These are phyloP conservation scores for Cladosporium velox DNA, from an alignment of 2,329 filamentous ascomycete species.

Conservation along the genomic window DNA sequence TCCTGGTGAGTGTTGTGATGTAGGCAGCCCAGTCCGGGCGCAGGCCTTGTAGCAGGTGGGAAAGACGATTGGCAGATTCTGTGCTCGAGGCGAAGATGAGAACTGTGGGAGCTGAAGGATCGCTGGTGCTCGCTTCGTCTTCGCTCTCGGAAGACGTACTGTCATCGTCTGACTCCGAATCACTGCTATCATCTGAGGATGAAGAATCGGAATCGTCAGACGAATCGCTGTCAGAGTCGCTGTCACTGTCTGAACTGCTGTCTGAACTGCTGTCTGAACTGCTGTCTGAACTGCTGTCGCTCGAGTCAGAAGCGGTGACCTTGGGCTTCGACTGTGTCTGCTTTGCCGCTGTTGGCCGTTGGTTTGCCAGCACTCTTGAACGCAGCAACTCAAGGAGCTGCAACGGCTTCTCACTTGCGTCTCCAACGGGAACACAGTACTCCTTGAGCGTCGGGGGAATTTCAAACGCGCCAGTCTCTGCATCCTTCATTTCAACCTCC, in stretches of 20 bases:
- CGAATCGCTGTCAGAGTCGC: constrained; percentile 19
- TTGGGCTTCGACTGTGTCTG: constrained; percentile 8
- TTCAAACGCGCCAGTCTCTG: constrained; percentile 45
- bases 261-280: constrained; percentile 18
- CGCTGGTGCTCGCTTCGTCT: background rate
- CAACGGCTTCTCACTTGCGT: constrained; percentile 66
- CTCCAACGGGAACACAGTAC: constrained; percentile 51
- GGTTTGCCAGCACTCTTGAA: constrained; percentile 47
- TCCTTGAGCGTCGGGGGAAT: constrained; percentile 57
- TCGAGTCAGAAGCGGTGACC: constrained; percentile 25
- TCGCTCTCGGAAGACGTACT: background rate
- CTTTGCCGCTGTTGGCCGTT: constrained; percentile 1
- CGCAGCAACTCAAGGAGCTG: constrained; percentile 78
- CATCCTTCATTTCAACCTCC: constrained; percentile 26
- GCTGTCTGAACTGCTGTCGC: constrained; percentile 21
- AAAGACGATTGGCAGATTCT: constrained; percentile 82
- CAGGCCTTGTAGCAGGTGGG: constrained; percentile 64
- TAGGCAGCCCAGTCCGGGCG: constrained; percentile 32
- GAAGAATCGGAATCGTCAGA: constrained; percentile 20
- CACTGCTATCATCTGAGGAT: constrained; percentile 10
- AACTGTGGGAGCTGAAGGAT: constrained; percentile 44
- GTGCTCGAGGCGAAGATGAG: constrained; percentile 91
- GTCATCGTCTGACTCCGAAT: background rate
- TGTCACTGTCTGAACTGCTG: background rate
- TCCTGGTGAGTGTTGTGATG: constrained; percentile 44